Base-by-base conservation (phyloP, 2,329 filamentous ascomycete genomes). In the Clarireedia hainanense region DNA sequence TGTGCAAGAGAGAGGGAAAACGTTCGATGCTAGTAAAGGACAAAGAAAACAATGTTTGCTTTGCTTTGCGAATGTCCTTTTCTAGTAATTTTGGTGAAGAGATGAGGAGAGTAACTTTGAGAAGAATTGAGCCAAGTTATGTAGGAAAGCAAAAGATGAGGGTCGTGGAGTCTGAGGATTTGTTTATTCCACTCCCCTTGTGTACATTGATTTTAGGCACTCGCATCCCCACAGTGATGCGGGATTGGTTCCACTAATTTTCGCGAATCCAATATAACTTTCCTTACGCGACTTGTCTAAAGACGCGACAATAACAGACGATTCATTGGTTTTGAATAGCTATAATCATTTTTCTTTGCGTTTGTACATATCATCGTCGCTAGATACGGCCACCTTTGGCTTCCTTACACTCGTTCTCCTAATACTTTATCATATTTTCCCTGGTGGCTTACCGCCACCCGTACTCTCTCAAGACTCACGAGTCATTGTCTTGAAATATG, bases 1-100 rank as follows among this genome's bases (percentile, higher is more conserved):
- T 61, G 58, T 61, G 57, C 37, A 39, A 24, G 10, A 40, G 23
- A 30, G 36, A 47, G 26, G 40, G 45, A 47, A 42, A 55, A 55
- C 34, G 12, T 47, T 15, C 23, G 20, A 46, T 43, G n/a, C 48
- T 49, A 51, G 26, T 42, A 2, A 42, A 24, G 26, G 27, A 50
- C 47, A 55, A 55, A 55, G 52, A 17, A 55, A 47, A 15, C 9
- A 26, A 26, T 20, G 9, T 43, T 17, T 20, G 23, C 23, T 43
- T 47, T 24, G 15, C 43, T 47, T 47, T 47, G 23, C 23, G n/a
- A 43, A 34, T 34, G 12, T 3, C 30, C 30, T 34, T 34, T 34
- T 12, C 30, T 17, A 12, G 15, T 17, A 24, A 26, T 23, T 30
- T 15, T 47, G 14, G 20, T 14, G 15, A 47, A 47, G 43, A 43